phyloP scores from a whole-genome alignment of 495 filamentous ascomycete species.

The Opeltia flavorubescens region DNA sequence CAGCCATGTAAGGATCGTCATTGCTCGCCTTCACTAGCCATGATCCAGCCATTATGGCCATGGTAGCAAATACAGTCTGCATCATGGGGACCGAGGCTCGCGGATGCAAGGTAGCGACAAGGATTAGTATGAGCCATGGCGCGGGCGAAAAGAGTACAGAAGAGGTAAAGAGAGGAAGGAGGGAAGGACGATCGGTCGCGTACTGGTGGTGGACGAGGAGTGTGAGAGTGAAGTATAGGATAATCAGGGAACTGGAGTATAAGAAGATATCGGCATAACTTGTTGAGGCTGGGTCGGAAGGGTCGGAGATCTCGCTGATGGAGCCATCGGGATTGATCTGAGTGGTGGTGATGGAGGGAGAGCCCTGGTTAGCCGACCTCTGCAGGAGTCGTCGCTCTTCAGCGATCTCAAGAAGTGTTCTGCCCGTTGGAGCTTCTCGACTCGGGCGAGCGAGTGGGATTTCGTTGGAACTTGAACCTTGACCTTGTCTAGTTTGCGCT shows the following conservation, averaged over 20 bases:
- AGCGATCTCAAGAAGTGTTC: slow-evolving; percentile 37
- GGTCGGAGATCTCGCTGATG: slow-evolving; percentile 3
- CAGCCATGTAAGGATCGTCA: slow-evolving; percentile 59
- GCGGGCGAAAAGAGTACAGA: slow-evolving; percentile 34
- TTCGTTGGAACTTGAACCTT: slow-evolving; percentile 12
- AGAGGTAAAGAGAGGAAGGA: slow-evolving; percentile 31
- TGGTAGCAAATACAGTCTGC: slow-evolving; percentile 46
- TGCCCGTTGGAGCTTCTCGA: slow-evolving; percentile 15
- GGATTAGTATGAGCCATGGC: slow-evolving; percentile 32
- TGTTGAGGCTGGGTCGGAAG: slow-evolving; percentile 9
- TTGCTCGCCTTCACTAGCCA: slow-evolving; percentile 76
- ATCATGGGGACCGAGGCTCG: slow-evolving; percentile 28
- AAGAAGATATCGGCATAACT: slow-evolving; percentile 35
- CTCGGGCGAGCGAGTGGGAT: slow-evolving; percentile 12
- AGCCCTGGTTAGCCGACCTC: not conserved
- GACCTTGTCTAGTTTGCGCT: slow-evolving; percentile 21
- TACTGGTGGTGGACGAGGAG: slow-evolving; percentile 91
- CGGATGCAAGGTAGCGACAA: slow-evolving; percentile 21
- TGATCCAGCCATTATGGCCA: slow-evolving; percentile 45
- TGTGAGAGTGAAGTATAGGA: slow-evolving; percentile 77
- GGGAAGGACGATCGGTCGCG: slow-evolving; percentile 45
- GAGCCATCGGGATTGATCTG: slow-evolving; percentile 16
- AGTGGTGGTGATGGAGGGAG: slow-evolving; percentile 9
- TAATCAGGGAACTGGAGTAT: slow-evolving; percentile 51
- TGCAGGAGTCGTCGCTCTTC: slow-evolving; percentile 29